Base-by-base conservation (phyloP, 768 basidiomycete genomes). In the Calocybe gangraenosa region DNA sequence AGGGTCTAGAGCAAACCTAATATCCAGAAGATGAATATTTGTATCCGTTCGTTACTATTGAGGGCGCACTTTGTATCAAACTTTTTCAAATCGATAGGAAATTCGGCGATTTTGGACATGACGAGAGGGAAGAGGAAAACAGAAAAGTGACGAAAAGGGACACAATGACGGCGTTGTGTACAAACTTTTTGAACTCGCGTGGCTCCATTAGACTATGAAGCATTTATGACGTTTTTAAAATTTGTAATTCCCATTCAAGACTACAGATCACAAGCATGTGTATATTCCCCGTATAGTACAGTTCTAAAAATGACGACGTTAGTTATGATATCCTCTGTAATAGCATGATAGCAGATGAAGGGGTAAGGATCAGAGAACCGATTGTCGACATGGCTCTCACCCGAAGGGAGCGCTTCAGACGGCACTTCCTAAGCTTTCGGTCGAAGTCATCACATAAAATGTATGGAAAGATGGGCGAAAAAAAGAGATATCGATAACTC, bases 41-140 rank as follows among this genome's bases (percentile, higher is more conserved):
- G 8, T 21, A 10, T 32, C 42, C n/a, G n/a, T n/a, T n/a, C n/a
- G n/a, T n/a, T n/a, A n/a, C n/a, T n/a, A n/a, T n/a, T n/a, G 25
- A 11, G 23, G 23, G 55, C 64, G 20, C 58, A 87, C 87, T 82
- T 82, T 65, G 44, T 47, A 20, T 87, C 83, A 70, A 82, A 87
- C 54, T 80, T 68, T 48, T 69, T 75, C 62, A 92, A 82, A 65
- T 90, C 87, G 59, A 92, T 79, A 44, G 88, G 87, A 70, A 90
- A 90, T 41, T 68, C 58, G 35, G 59, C 51, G 11, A 28, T 28
- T 28, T 5, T 6, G 25, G 25, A 28, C 25, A 28, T 28, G 25
- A 11, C 11, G 25, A 28, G 5, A 28, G 5, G 25, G 25, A 28
- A 28, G 11, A 11, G 25, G 11, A 11, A 28, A 11, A 28, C 6